These are phyloP conservation scores for Graphilbum sp. DNA, from an alignment of 2,329 filamentous ascomycete species.

Conservation along the genomic window DNA sequence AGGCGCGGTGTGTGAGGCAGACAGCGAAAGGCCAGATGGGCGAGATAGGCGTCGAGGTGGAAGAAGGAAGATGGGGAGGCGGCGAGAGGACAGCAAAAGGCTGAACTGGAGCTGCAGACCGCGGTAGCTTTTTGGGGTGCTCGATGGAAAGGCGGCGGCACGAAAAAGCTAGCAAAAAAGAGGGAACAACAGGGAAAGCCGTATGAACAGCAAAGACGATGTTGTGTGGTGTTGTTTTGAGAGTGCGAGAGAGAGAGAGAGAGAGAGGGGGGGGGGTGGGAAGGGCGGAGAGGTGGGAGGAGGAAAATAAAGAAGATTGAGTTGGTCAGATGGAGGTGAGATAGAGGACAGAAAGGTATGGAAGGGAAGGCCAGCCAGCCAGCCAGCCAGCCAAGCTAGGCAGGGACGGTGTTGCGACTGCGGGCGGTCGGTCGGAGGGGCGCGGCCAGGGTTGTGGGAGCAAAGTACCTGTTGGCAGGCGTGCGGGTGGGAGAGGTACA, in stretches of 20 bases:
- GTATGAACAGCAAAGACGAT: neutral
- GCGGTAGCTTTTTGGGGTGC: too few relatives aligned
- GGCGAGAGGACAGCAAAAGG: neutral
- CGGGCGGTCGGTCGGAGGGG: too few relatives aligned
- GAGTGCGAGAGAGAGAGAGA: neutral
- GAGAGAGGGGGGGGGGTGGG: neutral
- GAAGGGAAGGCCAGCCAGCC: neutral
- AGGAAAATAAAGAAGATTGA: neutral
- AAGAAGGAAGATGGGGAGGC: neutral
- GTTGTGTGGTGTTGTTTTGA: too few relatives aligned
- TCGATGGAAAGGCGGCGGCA: too few relatives aligned
- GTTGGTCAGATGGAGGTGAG: neutral
- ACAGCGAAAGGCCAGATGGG: neutral
- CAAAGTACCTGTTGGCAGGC: constrained; percentile 3
- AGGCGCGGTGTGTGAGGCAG: constrained; percentile 8
- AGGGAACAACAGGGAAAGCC: neutral
- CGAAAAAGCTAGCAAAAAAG: too few relatives aligned
- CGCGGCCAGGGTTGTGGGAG: too few relatives aligned
- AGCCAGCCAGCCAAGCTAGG: neutral
- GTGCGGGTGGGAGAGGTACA: constrained; percentile 2
- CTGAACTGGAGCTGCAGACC: too few relatives aligned
- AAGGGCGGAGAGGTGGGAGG: neutral
- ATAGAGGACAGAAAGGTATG: neutral
- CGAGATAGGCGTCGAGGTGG: neutral
- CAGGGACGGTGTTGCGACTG: neutral